Conservation (phyloP, 331 rosid genomes). For the Rosa hybrid region DNA sequence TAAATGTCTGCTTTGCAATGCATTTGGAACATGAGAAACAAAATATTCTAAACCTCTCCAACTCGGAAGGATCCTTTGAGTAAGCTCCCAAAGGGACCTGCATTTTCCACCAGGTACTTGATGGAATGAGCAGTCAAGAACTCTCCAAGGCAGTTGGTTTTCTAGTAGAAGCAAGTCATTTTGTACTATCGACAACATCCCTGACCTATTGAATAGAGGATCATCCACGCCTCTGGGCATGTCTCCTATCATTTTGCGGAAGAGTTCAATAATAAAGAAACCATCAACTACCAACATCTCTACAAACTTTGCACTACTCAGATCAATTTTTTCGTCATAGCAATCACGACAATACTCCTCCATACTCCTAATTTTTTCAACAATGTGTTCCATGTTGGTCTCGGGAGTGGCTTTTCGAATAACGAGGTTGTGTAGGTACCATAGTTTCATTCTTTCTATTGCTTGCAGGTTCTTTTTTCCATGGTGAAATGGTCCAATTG, state of each 20-base stretch:
- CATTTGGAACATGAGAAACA: background rate
- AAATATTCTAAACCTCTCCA: background rate
- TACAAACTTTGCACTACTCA: background rate
- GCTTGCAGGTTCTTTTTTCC: background rate
- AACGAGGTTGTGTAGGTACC: background rate
- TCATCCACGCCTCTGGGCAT: background rate
- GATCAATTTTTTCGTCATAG: background rate
- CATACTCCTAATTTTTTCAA: background rate
- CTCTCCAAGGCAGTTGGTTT: background rate
- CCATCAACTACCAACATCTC: background rate
- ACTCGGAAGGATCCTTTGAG: background rate
- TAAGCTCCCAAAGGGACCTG: background rate
- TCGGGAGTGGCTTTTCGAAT: background rate
- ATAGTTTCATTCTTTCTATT: background rate
- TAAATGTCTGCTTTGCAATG: background rate
- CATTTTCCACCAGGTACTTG: background rate
- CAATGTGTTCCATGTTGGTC: background rate
- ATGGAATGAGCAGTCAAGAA: background rate
- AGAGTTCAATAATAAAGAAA: background rate
- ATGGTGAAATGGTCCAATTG: constrained; percentile 18
- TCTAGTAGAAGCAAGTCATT: background rate
- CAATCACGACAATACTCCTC: background rate
- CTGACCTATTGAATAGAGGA: background rate
- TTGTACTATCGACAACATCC: background rate
- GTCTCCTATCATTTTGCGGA: background rate